A percentile compares a stretch with the other conserved stretches of the same genome.
Evolutionary conservation across 2,329 filamentous ascomycete species (phyloP).

Genomic region (Neopestalotiopsis rosae): DNA sequence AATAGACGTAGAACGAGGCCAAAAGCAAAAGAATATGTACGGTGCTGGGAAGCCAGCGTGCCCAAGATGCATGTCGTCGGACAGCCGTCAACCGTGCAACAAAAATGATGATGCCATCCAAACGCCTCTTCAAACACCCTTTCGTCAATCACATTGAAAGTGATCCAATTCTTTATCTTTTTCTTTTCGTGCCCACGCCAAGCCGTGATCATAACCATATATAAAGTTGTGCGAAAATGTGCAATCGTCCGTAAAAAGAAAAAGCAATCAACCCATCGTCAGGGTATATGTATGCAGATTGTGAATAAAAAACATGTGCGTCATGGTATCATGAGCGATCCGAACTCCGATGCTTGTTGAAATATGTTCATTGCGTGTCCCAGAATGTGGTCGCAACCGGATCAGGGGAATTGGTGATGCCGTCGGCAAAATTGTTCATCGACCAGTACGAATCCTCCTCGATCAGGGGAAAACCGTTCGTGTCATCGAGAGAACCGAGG

Average conservation of each 20-base stretch:
- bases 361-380: constrained; percentile 27
- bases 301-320: constrained; percentile 10
- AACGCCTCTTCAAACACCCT: background rate
- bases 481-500: constrained; percentile 44
- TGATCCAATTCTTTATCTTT: background rate
- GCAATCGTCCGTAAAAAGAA: constrained; percentile 3
- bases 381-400: constrained; percentile 37
- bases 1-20: constrained; percentile 1
- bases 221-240: background rate
- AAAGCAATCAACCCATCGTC: constrained; percentile 2
- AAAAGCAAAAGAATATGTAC: constrained; percentile 20
- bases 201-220: constrained; percentile 6
- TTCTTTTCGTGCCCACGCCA: constrained; percentile 14
- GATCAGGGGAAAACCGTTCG: constrained; percentile 51
- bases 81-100: background rate
- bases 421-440: constrained; percentile 44
- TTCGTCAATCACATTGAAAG: background rate
- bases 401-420: constrained; percentile 40
- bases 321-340: constrained; percentile 19
- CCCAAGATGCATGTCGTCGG: background rate
- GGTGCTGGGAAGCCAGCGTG: constrained; percentile 17
- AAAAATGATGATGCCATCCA: constrained; percentile 1
- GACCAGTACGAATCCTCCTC: constrained; percentile 49
- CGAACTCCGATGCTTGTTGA: constrained; percentile 16
- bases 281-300: constrained; percentile 15